Base-by-base conservation (phyloP, 164 flowering plant species). In the Tetracentron sinense region DNA sequence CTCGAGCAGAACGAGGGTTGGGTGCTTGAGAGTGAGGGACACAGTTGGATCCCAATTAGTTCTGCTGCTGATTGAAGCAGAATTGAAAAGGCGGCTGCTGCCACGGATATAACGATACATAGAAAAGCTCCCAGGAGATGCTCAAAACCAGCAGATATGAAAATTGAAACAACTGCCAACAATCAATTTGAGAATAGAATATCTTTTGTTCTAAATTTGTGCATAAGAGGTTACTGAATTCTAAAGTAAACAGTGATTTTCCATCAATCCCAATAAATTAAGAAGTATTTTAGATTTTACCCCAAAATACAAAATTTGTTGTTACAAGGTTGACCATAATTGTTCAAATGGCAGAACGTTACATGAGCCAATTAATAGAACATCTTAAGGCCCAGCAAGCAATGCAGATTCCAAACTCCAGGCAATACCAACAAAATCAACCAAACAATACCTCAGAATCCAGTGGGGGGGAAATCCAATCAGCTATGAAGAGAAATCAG, bases 1-100 rank as follows among this genome's bases (percentile, higher is more conserved):
- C 58, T 84, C 86, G n/a, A 82, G 85, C 66, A 82, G 63, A 66
- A 78, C 61, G 63, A 84, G 86, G 58, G 79, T 52, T n/a, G 77
- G 82, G 69, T 84, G 84, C 17, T 69, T 64, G 23, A 84, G 83
- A 38, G 58, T 33, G n/a, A 80, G 84, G 31, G 82, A 77, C 21
- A 66, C 67, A 44, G 70, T 72, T 50, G 88, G 79, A 65, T 84
- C 84, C 85, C 88, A 84, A 35, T 44, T 72, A 48, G 63, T 57
- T 54, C 67, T 68, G 57, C 51, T 48, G 23, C 59, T 33, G 46
- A 47, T 21, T 27, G 70, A 53, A 50, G 71, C 69, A 56, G 65
- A 63, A 28, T 67, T 62, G 62, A 31, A 60, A 61, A 67, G 53
- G 59, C 42, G 61, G 20, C 74, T 56, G 19, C 72, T 16, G 5